Evolutionary conservation across 1,284 basidiomycete species (phyloP), one percentile per base, ranked within the genome.

Genomic region (Meira nashicola): DNA sequence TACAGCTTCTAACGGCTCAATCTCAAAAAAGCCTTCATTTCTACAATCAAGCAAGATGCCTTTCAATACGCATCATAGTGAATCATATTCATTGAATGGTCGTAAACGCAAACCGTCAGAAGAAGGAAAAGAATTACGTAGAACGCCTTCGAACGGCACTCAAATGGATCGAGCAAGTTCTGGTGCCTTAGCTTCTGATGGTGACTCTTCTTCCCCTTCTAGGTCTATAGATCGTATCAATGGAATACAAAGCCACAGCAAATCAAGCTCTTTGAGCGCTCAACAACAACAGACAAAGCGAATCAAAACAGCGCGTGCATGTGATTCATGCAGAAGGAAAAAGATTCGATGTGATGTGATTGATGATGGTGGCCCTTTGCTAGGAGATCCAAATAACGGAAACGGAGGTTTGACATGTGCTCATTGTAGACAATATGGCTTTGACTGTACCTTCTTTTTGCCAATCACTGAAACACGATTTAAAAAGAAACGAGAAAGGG

Each of bases 401-500:
- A 68, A 70, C 51, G 64, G 66, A 44, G 66, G 66, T 4, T 57
- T 74, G 19, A 63, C 67, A 23, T 72, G 66, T 23, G 66, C 64
- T 7, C 70, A 74, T 58, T 72, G 67, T 56, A 39, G 63, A 23
- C 66, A 70, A 48, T 71, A 73, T 48, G 68, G 73, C 33, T 68
- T 70, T 48, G 66, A 64, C 46, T 77, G 67, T 61, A 74, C 73
- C 12, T 96, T 93, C 80, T 95, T 95, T 83, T 84, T 97, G 19
- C 94, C 94, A 53, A 97, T 98, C 73, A 92, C 93, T 17, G 94
- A 97, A 79, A 98, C 93, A 0, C 86, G 93, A 12, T 97, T 96
- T 84, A 96, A 96, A 82, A 94, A 94, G 82, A 90, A 92, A 81
- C 87, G 88, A n/a, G 71, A 74, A 57, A 48, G 66, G 12, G 68